Evolutionary conservation across 371 early-diverging fungal genomes (phyloP), one percentile per base, ranked within the genome.

Genomic region (Rhizopus sp.): DNA sequence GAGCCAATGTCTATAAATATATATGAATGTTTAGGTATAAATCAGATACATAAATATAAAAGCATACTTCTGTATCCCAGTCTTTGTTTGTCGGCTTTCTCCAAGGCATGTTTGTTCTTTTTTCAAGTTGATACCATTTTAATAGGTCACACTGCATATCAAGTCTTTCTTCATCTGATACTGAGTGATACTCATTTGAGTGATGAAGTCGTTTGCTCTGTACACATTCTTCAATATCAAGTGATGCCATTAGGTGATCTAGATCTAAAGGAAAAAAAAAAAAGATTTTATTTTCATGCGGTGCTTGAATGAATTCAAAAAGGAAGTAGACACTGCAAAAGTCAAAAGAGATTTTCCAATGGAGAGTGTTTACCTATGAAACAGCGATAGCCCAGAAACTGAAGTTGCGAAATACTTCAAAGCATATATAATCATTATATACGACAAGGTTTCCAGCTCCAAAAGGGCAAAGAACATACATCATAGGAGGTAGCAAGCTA

Each of bases 51-150:
- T 9, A 15, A 34, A 15, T 2, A 44, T 30, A 16, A 8, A 46
- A 50, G 49, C 63, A 34, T 50, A 55, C 61, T 57, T 69, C 47
- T 8, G 45, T 50, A 52, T 72, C 66, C 64, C 59, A 62, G 8
- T 34, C 48, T 16, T 44, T 38, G 16, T 70, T 57, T 40, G 17
- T 59, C 9, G 56, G 68, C 50, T 77, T 75, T 44, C 92, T 70
- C 92, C 92, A 92, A 4, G 92, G 92, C 69, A 92, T 70, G 23
- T 73, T 76, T 3, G 70, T 73, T 40, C 92, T 78, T 52, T 84
- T 74, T 37, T 86, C 66, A 12, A 52, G 51, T 49, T 89, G 88
- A 57, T 82, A 92, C 89, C 90, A 91, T 2, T 64, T 63, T 4
- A 92, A 57, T 33, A 92, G 65, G 16, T 66, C 61, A 6, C 63